Evolutionary conservation across 257 asterid species (phyloP).

Genomic region (Paraleonurus japonicus): DNA sequence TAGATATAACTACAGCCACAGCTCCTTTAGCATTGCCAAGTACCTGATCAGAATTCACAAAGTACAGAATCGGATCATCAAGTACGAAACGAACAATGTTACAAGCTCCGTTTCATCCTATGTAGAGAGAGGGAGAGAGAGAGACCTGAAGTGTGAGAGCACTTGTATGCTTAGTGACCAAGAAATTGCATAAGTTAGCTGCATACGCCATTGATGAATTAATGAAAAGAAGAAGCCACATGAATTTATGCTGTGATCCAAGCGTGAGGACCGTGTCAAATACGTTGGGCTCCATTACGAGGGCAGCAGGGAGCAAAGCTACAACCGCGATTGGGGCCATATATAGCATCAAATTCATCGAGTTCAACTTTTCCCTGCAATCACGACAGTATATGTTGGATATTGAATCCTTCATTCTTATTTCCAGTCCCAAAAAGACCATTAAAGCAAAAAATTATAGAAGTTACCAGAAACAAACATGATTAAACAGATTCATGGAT

Average conservation of each 20-base stretch:
- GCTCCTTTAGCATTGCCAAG: constrained; percentile 99
- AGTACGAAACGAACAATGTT: neutral
- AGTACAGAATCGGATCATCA: neutral
- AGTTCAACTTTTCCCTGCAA: constrained; percentile 91
- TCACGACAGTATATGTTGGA: constrained; percentile 8
- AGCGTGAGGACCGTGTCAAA: constrained; percentile 52
- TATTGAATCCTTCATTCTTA: neutral
- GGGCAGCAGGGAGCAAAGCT: constrained; percentile 74
- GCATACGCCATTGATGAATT: constrained; percentile 85
- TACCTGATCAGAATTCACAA: constrained; percentile 48
- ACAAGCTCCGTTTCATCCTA: neutral
- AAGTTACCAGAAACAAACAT: neutral
- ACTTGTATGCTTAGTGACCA: constrained; percentile 93
- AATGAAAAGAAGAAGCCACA: constrained; percentile 69
- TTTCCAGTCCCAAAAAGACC: neutral
- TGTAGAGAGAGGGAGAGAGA: constrained; percentile 14
- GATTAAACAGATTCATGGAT: too few species aligned
- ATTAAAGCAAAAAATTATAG: neutral
- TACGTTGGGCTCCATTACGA: constrained; percentile 83
- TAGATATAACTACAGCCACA: constrained; percentile 96
- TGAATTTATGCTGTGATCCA: constrained; percentile 53
- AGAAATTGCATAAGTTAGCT: constrained; percentile 87
- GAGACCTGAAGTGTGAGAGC: constrained; percentile 91
- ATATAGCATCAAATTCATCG: constrained; percentile 93
- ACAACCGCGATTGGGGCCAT: constrained; percentile 91